Percentiles rank a stretch among this genome's conserved stretches.
phyloP scores from a whole-genome alignment of 495 filamentous ascomycete species.

The Annulohypoxylon moriforme region DNA sequence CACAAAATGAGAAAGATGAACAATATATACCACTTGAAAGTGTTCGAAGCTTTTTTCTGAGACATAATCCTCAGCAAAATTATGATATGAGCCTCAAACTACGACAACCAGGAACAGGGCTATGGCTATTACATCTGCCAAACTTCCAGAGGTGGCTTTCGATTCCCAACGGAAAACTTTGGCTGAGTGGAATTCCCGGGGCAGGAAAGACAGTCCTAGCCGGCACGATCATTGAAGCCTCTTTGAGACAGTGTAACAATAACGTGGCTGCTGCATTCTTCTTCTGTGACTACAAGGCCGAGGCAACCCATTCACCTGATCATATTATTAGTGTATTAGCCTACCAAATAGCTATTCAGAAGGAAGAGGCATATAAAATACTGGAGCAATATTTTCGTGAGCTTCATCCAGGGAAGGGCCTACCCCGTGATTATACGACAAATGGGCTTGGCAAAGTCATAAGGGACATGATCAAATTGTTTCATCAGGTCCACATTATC shows the following conservation, averaged over 20 bases:
- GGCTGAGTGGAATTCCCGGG: conserved; percentile 56
- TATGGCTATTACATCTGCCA: conserved; percentile 49
- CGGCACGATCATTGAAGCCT: conserved; percentile 37
- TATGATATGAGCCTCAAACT: conserved; percentile 47
- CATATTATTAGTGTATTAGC: conserved; percentile 52
- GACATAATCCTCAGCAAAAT: conserved; percentile 39
- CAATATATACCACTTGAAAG: too few relatives aligned
- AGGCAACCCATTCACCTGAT: conserved; percentile 35
- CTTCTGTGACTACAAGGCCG: conserved; percentile 56
- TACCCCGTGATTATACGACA: background rate
- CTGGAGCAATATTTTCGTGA: conserved; percentile 42
- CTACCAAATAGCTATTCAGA: conserved; percentile 50
- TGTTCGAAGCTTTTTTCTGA: conserved; percentile 48
- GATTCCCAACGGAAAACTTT: conserved; percentile 40
- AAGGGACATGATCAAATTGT: conserved; percentile 30
- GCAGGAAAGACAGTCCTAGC: conserved; percentile 58
- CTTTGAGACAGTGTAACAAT: conserved; percentile 8
- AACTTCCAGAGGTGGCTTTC: conserved; percentile 49
- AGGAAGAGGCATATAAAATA: conserved; percentile 46
- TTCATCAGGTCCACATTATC: conserved; percentile 42
- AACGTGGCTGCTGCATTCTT: conserved; percentile 51
- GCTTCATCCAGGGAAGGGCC: conserved; percentile 17
- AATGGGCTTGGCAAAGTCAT: conserved; percentile 34
- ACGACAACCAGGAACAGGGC: conserved; percentile 49
- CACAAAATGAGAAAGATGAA: too few relatives aligned